Base-by-base conservation (phyloP, 306 rosid genomes). In the Aeschynomene evenia region DNA sequence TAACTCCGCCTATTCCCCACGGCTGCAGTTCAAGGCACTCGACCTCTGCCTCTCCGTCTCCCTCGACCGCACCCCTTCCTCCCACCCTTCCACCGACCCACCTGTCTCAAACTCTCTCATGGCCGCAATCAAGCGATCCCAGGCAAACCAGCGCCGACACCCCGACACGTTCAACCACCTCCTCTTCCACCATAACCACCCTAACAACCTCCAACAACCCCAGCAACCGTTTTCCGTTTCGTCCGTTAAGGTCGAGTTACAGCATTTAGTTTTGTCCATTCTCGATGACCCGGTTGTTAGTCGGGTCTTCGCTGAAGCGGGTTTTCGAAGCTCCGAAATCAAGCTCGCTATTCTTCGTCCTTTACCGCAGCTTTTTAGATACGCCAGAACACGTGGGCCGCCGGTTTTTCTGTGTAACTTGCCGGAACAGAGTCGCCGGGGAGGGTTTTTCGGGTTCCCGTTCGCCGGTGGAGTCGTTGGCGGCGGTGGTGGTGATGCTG, bases 71-170 rank as follows among this genome's bases (percentile, higher is more conserved):
- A 81, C 88, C 9, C 82, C 96, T 0, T 88, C 96, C 0, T 88
- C 97, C 82, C 88, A 76, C 60, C 56, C 61, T 26, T 7, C 74
- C 24, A 68, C 83, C 18, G 96, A 91, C 70, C 99, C 99, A 1
- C 99, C 99, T 0, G 88, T 95, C 0, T 95, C 99, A 1, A 95
- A 95, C 81, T 95, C 99, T 0, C 92, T 95, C 83, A 91, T 88
- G 99, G 99, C 99, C 0, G 99, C 99, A 51, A 82, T 95, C 12
- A 95, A 95, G 49, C 91, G 99, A 6, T 95, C 99, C 2, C 99
- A 95, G 64, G 97, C 99, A 3, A 95, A 89, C 86, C 99, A 95
- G 57, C 68, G 99, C 0, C 81, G 97, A 0, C 97, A 91, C 67
- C 99, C 99, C 0, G 97, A 95, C 53, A 89, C 51, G 8, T 45